phyloP scores from a whole-genome alignment of 345 rosid genomes.

The Eucalyptus globulus region DNA sequence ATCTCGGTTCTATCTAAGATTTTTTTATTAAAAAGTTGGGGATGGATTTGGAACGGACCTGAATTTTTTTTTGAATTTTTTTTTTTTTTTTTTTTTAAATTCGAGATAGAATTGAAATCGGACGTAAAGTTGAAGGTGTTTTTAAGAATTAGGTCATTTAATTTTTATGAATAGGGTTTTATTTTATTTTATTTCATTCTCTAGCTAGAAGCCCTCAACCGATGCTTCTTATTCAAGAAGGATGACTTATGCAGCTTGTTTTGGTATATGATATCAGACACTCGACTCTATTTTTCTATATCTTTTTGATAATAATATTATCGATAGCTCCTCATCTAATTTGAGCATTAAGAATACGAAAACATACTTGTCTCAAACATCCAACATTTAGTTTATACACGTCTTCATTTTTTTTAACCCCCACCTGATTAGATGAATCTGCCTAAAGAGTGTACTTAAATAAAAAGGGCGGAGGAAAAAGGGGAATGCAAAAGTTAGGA shows the following conservation, averaged over 20 bases:
- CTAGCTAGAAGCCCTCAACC: accelerated
- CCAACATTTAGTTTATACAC: background rate
- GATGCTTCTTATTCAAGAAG: background rate
- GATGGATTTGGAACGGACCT: background rate
- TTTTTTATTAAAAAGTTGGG: background rate
- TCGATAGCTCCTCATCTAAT: background rate
- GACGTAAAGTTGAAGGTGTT: accelerated
- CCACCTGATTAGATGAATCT: background rate
- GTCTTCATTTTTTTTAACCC: background rate
- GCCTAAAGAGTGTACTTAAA: background rate
- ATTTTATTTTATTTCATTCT: background rate
- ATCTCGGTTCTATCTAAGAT: accelerated
- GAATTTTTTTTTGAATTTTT: too few relatives aligned
- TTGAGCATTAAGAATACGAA: background rate
- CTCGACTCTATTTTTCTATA: background rate
- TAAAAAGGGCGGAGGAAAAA: background rate
- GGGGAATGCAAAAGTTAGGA: background rate
- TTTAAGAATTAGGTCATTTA: background rate
- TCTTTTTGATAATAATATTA: background rate
- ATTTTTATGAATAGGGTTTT: background rate
- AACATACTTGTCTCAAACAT: background rate
- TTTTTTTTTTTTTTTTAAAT: background rate
- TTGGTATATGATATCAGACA: background rate
- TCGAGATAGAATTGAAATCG: accelerated
- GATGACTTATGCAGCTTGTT: background rate